Conservation (phyloP, 2,329 filamentous ascomycete genomes). For the Clonostachys sp. region DNA sequence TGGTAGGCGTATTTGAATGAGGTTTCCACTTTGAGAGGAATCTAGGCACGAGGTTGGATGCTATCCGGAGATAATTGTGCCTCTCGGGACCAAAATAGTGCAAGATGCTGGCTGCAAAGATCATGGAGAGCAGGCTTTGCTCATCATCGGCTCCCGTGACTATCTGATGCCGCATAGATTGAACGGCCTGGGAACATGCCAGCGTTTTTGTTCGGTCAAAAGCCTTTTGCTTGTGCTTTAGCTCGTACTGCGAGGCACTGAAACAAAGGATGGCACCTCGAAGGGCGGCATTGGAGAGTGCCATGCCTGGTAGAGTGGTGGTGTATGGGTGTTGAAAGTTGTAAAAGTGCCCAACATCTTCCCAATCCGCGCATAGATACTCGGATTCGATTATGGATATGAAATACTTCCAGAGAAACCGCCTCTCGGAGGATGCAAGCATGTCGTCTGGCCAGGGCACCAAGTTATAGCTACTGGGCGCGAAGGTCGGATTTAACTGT, state of each 20-base stretch:
- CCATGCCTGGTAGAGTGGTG: conserved; percentile 7
- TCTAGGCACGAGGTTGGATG: conserved; percentile 1
- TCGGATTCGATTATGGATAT: conserved; percentile 4
- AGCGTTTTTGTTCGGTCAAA: conserved; percentile 1
- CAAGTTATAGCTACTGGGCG: conserved; percentile 4
- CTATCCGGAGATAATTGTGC: conserved; percentile 4
- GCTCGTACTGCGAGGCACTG: conserved; percentile 7
- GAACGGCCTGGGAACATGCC: conserved; percentile 3
- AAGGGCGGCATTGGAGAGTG: conserved; percentile 5
- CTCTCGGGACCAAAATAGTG: conserved; percentile 4
- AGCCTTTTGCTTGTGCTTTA: conserved; percentile 1
- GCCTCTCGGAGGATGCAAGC: conserved; percentile 7
- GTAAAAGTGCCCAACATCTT: conserved; percentile 7
- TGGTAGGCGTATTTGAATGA: neutral
- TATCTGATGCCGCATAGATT: conserved; percentile 1
- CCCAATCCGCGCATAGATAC: conserved; percentile 7
- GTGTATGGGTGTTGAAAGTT: conserved; percentile 8
- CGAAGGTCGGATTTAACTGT: neutral
- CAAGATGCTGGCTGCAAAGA: conserved; percentile 4
- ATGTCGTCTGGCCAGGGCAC: conserved; percentile 11
- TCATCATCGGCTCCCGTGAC: conserved; percentile 1
- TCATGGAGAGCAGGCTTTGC: conserved; percentile 4
- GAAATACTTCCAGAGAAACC: conserved; percentile 10
- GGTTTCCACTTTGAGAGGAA: neutral
- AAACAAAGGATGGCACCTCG: conserved; percentile 7